Evolutionary conservation across 768 basidiomycete genomes (phyloP), one percentile per base, ranked within the genome.

Genomic region (Serpula lacrymans): DNA sequence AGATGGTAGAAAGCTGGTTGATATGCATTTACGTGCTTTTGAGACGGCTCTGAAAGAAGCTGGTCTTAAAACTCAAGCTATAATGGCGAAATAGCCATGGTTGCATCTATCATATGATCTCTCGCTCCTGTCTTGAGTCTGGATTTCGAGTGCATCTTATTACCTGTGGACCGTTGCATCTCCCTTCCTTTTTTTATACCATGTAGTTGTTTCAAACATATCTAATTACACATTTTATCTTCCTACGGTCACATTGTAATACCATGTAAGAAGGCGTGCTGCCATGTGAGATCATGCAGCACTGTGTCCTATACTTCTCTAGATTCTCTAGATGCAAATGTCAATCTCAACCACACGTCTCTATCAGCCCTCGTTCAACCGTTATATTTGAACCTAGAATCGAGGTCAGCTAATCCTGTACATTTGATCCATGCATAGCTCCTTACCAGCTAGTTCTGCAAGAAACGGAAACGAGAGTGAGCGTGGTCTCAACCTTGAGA

Each of bases 21-120:
- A 82, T 50, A 88, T 88, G 54, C 85, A 91, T 52, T 55, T 91
- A 50, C 71, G 65, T 35, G 88, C 84, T 17, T 92, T 91, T 52
- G 81, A 85, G 57, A 68, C 63, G 39, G 85, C 82, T 18, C 62
- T 92, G 26, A 71, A 68, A 28, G 87, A 89, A 34, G 89, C 88
- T 23, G 80, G 77, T 30, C 51, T 68, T 44, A 89, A 86, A 67
- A 88, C 88, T 1, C 79, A 81, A 55, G 82, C 84, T 26, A 91
- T 92, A 45, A 86, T 89, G 82, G 84, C 85, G 10, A 75, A 79
- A 43, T 84, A n/a, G n/a, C n/a, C n/a, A n/a, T n/a, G n/a, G n/a
- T n/a, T n/a, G n/a, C n/a, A n/a, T n/a, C n/a, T n/a, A n/a, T n/a
- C n/a, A n/a, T n/a, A n/a, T n/a, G n/a, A n/a, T n/a, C n/a, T n/a